Percentiles rank a stretch among this genome's conserved stretches.
These are phyloP conservation scores for Ascochyta clinopodiicola DNA, from an alignment of 2,329 filamentous ascomycete species.

Conservation along the genomic window DNA sequence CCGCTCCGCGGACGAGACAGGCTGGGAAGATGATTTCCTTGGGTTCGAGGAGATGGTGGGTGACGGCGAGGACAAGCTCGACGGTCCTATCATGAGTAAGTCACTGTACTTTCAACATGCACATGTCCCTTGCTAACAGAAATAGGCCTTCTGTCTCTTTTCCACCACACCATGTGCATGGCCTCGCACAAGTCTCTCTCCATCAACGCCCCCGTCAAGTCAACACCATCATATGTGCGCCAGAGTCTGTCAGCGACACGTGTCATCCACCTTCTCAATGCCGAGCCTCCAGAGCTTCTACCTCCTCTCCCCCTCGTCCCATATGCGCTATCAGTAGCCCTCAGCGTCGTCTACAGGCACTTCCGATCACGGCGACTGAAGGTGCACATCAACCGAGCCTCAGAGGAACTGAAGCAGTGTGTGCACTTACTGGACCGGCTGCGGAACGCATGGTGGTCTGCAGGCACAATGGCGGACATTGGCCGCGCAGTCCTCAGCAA, in stretches of 20 bases:
- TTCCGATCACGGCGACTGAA: constrained; percentile 60
- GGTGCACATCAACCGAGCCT: constrained; percentile 55
- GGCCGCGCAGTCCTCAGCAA: constrained; percentile 49
- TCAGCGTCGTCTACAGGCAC: constrained; percentile 64
- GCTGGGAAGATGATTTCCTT: constrained; percentile 56
- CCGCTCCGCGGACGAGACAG: constrained; percentile 49
- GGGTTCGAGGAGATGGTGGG: constrained; percentile 55
- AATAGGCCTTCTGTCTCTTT: constrained; percentile 60
- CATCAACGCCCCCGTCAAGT: constrained; percentile 53
- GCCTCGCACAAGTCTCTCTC: constrained; percentile 60
- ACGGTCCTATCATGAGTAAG: constrained; percentile 48
- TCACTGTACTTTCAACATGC: not conserved
- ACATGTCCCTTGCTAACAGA: constrained; percentile 21
- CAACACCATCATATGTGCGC: constrained; percentile 59
- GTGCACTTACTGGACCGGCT: constrained; percentile 53
- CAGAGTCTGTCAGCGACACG: constrained; percentile 63
- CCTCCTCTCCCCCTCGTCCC: constrained; percentile 62
- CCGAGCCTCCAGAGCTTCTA: constrained; percentile 54
- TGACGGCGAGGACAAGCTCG: constrained; percentile 47
- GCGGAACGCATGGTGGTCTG: constrained; percentile 54
- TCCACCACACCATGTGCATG: constrained; percentile 64
- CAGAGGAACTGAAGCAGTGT: constrained; percentile 53
- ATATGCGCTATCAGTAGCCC: constrained; percentile 62
- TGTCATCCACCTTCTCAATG: constrained; percentile 59
- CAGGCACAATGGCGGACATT: constrained; percentile 55